Base-by-base conservation (phyloP, 2,329 filamentous ascomycete genomes). In the Didymella keratinophila region DNA sequence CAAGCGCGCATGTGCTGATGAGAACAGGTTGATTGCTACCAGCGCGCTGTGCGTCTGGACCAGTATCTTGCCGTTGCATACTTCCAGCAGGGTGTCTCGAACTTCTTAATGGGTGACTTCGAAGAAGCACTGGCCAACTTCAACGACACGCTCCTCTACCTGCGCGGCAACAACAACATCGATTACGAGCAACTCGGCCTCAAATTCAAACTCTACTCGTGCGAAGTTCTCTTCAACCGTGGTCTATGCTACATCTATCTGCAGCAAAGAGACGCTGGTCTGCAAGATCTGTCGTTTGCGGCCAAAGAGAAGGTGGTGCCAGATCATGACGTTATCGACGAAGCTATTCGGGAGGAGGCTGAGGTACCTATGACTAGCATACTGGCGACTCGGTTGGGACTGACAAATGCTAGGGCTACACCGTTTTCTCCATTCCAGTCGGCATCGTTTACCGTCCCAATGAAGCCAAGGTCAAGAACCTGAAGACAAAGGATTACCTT, bases 121-220 rank as follows among this genome's bases (percentile, higher is more conserved):
- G 93, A 98, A 76, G 95, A 98, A 78, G 95, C 95, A 18, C 83
- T 98, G 61, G 93, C 93, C 67, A 98, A 98, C 80, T 99, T 99
- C 84, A 99, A 99, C 81, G 95, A 99, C 74, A 97, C 95, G 0
- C 83, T 99, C 39, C 82, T 97, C 41, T 98, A 98, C 78, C 85
- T 99, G 44, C 87, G 95, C 72, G 95, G 95, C 62, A 98, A 99
- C 81, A 93, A 92, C 56, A 92, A 95, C 80, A 99, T 99, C 78
- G 93, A 99, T 78, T 99, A 99, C 78, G 92, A 96, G 60, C 95
- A 99, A 77, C 80, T 99, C 47, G 95, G 95, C 20, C 85, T 99
- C 43, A 90, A 96, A 58, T 99, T 98, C 82, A 97, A 96, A 78
- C 83, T 99, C 11, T 98, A 94, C 78, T 97, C 95, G 1, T 99